phyloP scores from a whole-genome alignment of 2,329 filamentous ascomycete species.

The Pseudopyricularia javanii region DNA sequence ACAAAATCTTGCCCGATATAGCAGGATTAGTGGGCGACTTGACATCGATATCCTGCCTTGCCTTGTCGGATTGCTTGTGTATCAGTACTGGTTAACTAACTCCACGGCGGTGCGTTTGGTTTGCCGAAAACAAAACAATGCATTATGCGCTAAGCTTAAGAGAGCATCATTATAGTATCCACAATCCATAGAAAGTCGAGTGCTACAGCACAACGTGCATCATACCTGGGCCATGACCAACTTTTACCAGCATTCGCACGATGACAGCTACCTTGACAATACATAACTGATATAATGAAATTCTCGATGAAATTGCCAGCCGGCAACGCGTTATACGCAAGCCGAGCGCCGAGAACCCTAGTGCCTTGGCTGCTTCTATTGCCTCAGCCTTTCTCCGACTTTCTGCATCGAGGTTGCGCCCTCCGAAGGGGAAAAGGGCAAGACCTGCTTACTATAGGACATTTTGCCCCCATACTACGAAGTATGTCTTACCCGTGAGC shows the following conservation, averaged over 20 bases:
- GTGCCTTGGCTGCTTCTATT: neutral
- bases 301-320: neutral
- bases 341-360: neutral
- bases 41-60: too few relatives aligned
- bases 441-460: neutral
- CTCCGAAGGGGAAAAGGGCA: neutral
- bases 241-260: neutral
- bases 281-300: neutral
- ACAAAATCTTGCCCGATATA: too few relatives aligned
- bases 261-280: neutral
- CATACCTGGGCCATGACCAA: too few relatives aligned
- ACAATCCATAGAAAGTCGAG: too few relatives aligned
- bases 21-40: too few relatives aligned
- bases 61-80: too few relatives aligned
- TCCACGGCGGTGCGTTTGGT: too few relatives aligned
- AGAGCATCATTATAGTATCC: too few relatives aligned
- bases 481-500: neutral
- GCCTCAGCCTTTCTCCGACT: neutral
- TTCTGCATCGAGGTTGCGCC: neutral
- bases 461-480: neutral
- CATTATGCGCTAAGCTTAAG: too few relatives aligned
- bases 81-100: too few relatives aligned
- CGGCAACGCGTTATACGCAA: neutral
- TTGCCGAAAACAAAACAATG: too few relatives aligned
- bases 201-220: too few relatives aligned